Percentiles rank a stretch among this genome's conserved stretches.
These are phyloP conservation scores for Plectranthus barbatus DNA, from an alignment of 257 asterid species.

Conservation along the genomic window DNA sequence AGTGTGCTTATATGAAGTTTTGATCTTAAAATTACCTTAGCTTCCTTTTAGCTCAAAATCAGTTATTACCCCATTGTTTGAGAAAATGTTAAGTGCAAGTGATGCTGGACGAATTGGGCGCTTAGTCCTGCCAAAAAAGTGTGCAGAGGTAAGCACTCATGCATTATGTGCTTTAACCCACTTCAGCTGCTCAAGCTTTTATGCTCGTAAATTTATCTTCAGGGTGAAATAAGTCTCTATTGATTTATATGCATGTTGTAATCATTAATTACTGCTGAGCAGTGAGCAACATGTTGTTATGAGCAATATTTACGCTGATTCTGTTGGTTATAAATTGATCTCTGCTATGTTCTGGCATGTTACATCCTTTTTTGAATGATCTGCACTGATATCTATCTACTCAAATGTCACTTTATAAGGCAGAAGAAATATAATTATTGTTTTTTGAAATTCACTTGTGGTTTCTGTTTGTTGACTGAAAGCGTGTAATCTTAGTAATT, in stretches of 20 bases:
- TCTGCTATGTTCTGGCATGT: slow-evolving; percentile 6
- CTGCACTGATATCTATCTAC: background rate
- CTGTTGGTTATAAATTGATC: background rate
- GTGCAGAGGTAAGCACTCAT: slow-evolving; percentile 78
- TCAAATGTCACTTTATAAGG: background rate
- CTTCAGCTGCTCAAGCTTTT: background rate
- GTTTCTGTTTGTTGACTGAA: background rate
- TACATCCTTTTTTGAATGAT: background rate
- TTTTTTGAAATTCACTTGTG: background rate
- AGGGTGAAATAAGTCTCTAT: background rate
- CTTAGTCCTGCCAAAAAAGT: slow-evolving; percentile 83
- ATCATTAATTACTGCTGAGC: slow-evolving; percentile 7
- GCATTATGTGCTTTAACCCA: slow-evolving; percentile 9
- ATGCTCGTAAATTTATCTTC: background rate
- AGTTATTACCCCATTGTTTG: slow-evolving; percentile 75
- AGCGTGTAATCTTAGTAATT: background rate
- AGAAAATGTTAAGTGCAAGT: slow-evolving; percentile 90
- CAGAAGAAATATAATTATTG: background rate
- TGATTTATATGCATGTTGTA: background rate
- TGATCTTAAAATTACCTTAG: slow-evolving; percentile 41
- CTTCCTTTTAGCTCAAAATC: slow-evolving; percentile 54
- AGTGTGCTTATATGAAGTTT: slow-evolving; percentile 6
- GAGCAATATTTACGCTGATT: background rate
- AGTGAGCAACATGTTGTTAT: slow-evolving; percentile 1
- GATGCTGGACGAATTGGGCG: slow-evolving; percentile 96